Conservation (phyloP, 441 rosid genomes). For the Croton laevigatus region DNA sequence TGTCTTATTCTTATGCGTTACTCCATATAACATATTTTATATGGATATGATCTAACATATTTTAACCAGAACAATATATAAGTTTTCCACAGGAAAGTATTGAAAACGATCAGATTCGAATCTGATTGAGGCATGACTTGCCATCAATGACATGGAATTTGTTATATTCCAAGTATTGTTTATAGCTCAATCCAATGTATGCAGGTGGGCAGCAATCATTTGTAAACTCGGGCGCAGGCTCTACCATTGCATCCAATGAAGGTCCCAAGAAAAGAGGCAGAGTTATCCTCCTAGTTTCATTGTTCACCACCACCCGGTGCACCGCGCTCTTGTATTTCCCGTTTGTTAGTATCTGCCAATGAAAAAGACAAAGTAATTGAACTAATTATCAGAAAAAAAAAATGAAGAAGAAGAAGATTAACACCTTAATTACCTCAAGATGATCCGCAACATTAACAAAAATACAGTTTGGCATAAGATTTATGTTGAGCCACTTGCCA, state of each 20-base stretch:
- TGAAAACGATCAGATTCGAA: background rate
- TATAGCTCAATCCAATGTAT: constrained; percentile 5
- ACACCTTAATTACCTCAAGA: constrained; percentile 14
- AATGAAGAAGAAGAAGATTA: too few species aligned
- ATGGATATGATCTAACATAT: too few species aligned
- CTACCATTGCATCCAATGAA: constrained; percentile 12
- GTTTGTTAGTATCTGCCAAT: constrained; percentile 13
- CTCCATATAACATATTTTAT: background rate
- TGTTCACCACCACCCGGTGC: constrained; percentile 18
- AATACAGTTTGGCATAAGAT: constrained; percentile 12
- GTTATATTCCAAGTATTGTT: constrained; percentile 15
- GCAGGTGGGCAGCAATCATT: background rate
- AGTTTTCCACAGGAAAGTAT: too few species aligned
- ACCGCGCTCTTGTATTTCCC: constrained; percentile 15
- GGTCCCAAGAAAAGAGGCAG: constrained; percentile 22
- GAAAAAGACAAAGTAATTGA: background rate
- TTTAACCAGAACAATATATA: background rate
- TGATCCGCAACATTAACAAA: constrained; percentile 21
- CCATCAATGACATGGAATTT: constrained; percentile 17
- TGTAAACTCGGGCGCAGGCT: background rate
- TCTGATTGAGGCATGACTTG: constrained; percentile 20
- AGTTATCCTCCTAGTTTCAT: constrained; percentile 12
- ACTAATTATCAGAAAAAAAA: too few species aligned
- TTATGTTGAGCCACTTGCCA: constrained; percentile 20
- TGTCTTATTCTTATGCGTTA: too few species aligned